Evolutionary conservation across 2,329 filamentous ascomycete genomes (phyloP).

Genomic region (Trichoderma gracile): DNA sequence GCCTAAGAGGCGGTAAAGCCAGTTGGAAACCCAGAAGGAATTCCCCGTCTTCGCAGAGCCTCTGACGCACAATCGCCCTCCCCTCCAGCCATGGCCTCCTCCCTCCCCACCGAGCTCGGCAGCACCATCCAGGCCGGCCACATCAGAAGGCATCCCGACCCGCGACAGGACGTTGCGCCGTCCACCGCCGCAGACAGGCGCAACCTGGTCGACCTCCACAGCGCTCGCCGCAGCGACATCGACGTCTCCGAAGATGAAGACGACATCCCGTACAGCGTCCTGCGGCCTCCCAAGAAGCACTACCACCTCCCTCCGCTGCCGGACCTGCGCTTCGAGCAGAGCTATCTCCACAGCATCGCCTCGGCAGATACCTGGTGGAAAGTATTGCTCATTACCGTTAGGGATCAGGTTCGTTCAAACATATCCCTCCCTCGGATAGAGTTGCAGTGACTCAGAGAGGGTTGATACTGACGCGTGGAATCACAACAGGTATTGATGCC

Average conservation of each 20-base stretch:
- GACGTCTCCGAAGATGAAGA: conserved; percentile 39
- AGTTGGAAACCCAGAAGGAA: background rate
- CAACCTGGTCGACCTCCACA: conserved; percentile 23
- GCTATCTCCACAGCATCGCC: conserved; percentile 88
- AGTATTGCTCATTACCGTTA: conserved; percentile 78
- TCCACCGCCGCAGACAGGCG: conserved; percentile 27
- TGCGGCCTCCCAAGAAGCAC: conserved; percentile 54
- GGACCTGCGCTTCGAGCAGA: conserved; percentile 95
- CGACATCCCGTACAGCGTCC: conserved; percentile 67
- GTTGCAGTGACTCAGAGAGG: background rate
- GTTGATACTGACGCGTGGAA: conserved; percentile 13
- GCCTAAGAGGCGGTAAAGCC: background rate
- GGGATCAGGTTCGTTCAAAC: conserved; percentile 71
- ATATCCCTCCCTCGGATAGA: background rate
- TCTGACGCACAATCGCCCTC: background rate
- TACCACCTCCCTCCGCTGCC: conserved; percentile 66
- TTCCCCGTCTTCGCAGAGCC: conserved; percentile 6
- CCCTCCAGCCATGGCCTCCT: conserved; percentile 49
- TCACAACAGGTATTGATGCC: conserved; percentile 72
- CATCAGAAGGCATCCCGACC: conserved; percentile 71
- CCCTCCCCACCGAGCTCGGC: conserved; percentile 67
- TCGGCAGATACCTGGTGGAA: conserved; percentile 76
- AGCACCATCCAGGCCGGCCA: conserved; percentile 79
- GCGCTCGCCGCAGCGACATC: conserved; percentile 30
- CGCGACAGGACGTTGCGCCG: conserved; percentile 69